A percentile compares a stretch with the other conserved stretches of the same genome.
These are phyloP conservation scores for Botryosphaeria agaves DNA, from an alignment of 2,329 filamentous ascomycete species.

Conservation along the genomic window DNA sequence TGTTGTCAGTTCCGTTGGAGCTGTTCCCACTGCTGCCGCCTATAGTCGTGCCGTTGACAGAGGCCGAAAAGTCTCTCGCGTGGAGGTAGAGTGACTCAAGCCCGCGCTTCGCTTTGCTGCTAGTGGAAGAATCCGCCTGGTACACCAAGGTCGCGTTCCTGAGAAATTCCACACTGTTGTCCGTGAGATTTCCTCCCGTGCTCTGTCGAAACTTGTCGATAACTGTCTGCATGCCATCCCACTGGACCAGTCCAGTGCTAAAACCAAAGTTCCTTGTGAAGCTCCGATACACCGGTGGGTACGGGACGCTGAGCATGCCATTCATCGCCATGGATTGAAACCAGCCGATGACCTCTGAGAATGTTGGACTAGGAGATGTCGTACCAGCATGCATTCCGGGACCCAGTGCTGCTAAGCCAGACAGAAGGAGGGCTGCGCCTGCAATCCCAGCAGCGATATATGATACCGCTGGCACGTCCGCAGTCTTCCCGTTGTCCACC, in stretches of 20 bases:
- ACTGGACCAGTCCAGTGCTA: slow-evolving; percentile 68
- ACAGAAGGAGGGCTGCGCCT: slow-evolving; percentile 61
- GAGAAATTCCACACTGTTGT: slow-evolving; percentile 59
- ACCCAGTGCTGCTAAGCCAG: slow-evolving; percentile 52
- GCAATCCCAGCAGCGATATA: slow-evolving; percentile 75
- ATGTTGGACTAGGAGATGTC: slow-evolving; percentile 60
- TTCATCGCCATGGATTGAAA: slow-evolving; percentile 92
- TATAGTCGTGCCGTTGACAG: slow-evolving; percentile 23
- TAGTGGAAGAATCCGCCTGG: slow-evolving; percentile 7
- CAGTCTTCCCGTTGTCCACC: slow-evolving; percentile 76
- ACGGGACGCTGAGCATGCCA: slow-evolving; percentile 84
- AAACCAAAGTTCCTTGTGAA: slow-evolving; percentile 92
- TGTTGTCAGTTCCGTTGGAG: slow-evolving; percentile 16
- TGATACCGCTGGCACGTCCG: slow-evolving; percentile 55
- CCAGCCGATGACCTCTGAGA: slow-evolving; percentile 70
- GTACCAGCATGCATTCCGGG: slow-evolving; percentile 37
- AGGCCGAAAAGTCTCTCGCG: slow-evolving; percentile 16
- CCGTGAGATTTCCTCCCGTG: slow-evolving; percentile 76
- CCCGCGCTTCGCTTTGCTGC: slow-evolving; percentile 37
- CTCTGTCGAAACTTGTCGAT: slow-evolving; percentile 69
- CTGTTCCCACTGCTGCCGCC: slow-evolving; percentile 11
- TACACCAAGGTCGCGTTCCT: slow-evolving; percentile 60
- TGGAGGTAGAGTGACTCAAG: slow-evolving; percentile 8
- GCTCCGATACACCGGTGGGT: slow-evolving; percentile 73
- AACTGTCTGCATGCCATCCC: slow-evolving; percentile 58